A percentile compares a stretch with the other conserved stretches of the same genome.
Conservation (phyloP, 495 filamentous ascomycete genomes). For the Podospora australis region DNA sequence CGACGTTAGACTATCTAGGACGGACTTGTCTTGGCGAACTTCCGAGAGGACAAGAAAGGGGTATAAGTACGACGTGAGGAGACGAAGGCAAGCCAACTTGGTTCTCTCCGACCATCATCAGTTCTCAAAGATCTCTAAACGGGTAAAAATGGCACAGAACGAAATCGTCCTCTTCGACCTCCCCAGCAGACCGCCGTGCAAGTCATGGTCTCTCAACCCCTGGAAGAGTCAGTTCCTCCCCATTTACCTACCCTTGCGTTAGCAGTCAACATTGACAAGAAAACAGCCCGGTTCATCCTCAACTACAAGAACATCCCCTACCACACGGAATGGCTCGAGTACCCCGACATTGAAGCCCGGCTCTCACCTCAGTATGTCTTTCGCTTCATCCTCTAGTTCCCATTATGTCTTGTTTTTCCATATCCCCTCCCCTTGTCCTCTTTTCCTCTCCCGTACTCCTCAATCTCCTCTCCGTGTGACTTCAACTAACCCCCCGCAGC, state of each 20-base stretch:
- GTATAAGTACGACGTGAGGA: no score
- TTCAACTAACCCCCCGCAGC: constrained; percentile 19
- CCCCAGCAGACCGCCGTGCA: constrained; percentile 37
- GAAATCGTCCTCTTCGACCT: constrained; percentile 51
- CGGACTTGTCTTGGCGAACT: not conserved
- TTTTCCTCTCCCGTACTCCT: not conserved
- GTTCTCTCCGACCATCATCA: not conserved
- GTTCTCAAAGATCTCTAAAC: not conserved
- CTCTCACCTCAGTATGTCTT: constrained; percentile 24
- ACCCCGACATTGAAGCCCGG: constrained; percentile 49
- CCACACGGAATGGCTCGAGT: constrained; percentile 59
- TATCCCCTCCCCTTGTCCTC: no score
- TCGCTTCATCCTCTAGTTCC: no score
- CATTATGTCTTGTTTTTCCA: no score
- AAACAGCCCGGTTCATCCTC: constrained; percentile 47
- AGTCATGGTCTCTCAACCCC: constrained; percentile 53
- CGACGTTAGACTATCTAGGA: not conserved
- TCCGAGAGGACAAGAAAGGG: no score
- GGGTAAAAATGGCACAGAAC: constrained; percentile 3
- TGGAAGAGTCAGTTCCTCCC: constrained; percentile 50
- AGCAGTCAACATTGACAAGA: not conserved
- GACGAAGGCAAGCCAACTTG: no score
- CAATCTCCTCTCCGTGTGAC: not conserved
- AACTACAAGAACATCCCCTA: constrained; percentile 60
- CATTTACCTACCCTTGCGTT: not conserved